Percentiles rank a stretch among this genome's conserved stretches.
These are phyloP conservation scores for Pythium grandisporangium DNA, from an alignment of 352 stramenopile genomes.

Conservation along the genomic window DNA sequence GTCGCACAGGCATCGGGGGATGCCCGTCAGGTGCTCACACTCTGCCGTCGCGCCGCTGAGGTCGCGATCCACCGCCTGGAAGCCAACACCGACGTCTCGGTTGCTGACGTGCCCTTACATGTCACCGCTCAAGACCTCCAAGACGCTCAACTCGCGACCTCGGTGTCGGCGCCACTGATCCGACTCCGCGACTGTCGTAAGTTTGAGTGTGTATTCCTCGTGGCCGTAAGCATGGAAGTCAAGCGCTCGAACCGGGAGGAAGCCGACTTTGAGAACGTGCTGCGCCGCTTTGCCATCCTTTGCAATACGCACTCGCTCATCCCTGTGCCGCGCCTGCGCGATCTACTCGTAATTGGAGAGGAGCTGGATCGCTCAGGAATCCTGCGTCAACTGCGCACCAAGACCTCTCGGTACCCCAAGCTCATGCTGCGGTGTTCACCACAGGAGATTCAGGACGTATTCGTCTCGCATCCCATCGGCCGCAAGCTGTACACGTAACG, in stretches of 20 bases:
- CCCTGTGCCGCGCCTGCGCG: constrained; percentile 37
- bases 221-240: constrained; percentile 55
- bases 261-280: constrained; percentile 49
- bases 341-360: constrained; percentile 48
- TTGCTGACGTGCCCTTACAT: constrained; percentile 6
- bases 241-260: constrained; percentile 24
- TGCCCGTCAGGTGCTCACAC: constrained; percentile 49
- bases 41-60: constrained; percentile 57
- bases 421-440: constrained; percentile 49
- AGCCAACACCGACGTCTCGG: background rate
- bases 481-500: constrained; percentile 37
- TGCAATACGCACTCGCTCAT: constrained; percentile 60
- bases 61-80: constrained; percentile 34
- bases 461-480: constrained; percentile 45
- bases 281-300: constrained; percentile 52
- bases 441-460: constrained; percentile 58
- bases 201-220: constrained; percentile 65
- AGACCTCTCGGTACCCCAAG: constrained; percentile 37
- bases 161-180: constrained; percentile 39
- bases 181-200: constrained; percentile 49
- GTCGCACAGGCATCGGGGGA: constrained; percentile 61
- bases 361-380: constrained; percentile 54
- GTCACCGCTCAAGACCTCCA: constrained; percentile 55
- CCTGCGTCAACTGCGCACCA: constrained; percentile 31
- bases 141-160: constrained; percentile 33